These are phyloP conservation scores for Saccharomyces hybrid DNA, from an alignment of 1,139 yeast genomes.

Conservation along the genomic window DNA sequence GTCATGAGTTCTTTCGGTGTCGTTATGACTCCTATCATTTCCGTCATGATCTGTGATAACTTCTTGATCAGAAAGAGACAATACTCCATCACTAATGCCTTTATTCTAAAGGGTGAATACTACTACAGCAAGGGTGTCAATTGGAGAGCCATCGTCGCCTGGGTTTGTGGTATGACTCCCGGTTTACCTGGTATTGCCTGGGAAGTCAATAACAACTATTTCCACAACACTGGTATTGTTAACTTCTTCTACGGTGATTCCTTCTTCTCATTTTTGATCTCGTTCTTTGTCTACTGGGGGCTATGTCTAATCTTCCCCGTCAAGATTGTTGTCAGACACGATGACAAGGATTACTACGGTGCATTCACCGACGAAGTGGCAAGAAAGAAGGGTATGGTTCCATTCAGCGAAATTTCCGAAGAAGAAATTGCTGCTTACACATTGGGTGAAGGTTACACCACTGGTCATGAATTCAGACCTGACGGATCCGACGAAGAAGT, in stretches of 20 bases:
- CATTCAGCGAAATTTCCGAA: slow-evolving; percentile 26
- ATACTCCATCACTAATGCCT: slow-evolving; percentile 36
- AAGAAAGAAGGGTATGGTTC: slow-evolving; percentile 32
- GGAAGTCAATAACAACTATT: slow-evolving; percentile 29
- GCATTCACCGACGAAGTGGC: slow-evolving; percentile 35
- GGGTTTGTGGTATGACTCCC: slow-evolving; percentile 37
- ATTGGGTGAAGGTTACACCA: slow-evolving; percentile 3
- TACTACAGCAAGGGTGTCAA: slow-evolving; percentile 37
- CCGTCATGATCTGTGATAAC: slow-evolving; percentile 39
- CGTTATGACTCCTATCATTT: slow-evolving; percentile 40
- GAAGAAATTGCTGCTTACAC: slow-evolving; percentile 20
- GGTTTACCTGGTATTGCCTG: slow-evolving; percentile 41
- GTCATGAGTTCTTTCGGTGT: slow-evolving; percentile 41
- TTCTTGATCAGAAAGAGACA: slow-evolving; percentile 34
- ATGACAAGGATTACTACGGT: slow-evolving; percentile 36
- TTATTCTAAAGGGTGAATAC: slow-evolving; percentile 35
- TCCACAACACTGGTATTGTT: slow-evolving; percentile 33
- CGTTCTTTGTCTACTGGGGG: slow-evolving; percentile 36
- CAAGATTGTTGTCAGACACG: slow-evolving; percentile 32
- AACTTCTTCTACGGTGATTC: slow-evolving; percentile 38
- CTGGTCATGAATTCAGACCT: slow-evolving; percentile 1
- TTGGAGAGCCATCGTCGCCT: slow-evolving; percentile 38
- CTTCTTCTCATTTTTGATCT: slow-evolving; percentile 37
- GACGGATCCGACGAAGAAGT: background rate
- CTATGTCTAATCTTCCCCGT: slow-evolving; percentile 36